Base-by-base conservation (phyloP, 495 filamentous ascomycete genomes). In the Penicillium diatomitis region DNA sequence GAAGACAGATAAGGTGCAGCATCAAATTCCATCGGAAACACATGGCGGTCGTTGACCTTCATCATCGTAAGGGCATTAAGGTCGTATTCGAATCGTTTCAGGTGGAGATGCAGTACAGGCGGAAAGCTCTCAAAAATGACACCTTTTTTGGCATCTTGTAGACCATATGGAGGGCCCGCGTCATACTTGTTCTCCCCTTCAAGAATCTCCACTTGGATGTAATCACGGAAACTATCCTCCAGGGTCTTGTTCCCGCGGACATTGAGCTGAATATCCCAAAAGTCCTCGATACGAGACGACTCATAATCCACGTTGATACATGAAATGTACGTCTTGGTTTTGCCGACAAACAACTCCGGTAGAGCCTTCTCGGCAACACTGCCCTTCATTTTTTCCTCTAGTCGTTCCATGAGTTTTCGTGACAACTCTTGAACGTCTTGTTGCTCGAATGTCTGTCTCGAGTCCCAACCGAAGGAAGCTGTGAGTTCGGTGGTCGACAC, bases 121-220 rank as follows among this genome's bases (percentile, higher is more conserved):
- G 92, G 92, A 63, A 99, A 99, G 51, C 84, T 87, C 57, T 88
- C 85, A 66, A 99, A 99, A 49, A 96, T 95, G 41, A 96, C 91
- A 37, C 92, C 92, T 63, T 99, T 99, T 66, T 86, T 88, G 48
- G 92, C 92, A 66, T 99, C 92, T 62, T 99, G 90, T 34, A 96
- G 75, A 53, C 88, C 91, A 67, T 88, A 87, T 5, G 90, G 80
- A 55, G 92, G 82, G 29, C 83, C 83, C 2, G 92, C 92, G 62
- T 84, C 90, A 61, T 99, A 99, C 65, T 96, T 94, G 69, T 99
- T 99, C 58, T 99, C 94, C 7, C 92, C 94, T 53, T 97, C 91
- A 62, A 99, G 80, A 4, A 85, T 95, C 69, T 99, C 92, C 27
- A 96, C 91, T 50, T 92, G 82, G 49, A 96, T 86, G 65, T 97